Base-by-base conservation (phyloP, 2,329 filamentous ascomycete genomes). In the Pochonia chlamydosporia region DNA sequence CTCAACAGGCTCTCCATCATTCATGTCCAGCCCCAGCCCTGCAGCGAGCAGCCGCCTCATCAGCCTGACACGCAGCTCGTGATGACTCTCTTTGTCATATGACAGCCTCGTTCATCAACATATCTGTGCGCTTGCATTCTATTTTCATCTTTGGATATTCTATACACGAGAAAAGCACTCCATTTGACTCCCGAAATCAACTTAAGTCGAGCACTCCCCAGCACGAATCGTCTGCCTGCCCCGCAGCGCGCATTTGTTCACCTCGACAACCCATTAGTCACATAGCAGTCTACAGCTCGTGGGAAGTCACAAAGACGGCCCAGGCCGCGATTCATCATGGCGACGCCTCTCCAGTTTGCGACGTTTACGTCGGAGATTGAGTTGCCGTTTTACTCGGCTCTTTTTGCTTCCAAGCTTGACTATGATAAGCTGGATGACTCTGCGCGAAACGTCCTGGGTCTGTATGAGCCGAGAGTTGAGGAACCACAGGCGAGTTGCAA, bases 401-500 rank as follows among this genome's bases (percentile, higher is more conserved):
- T 99, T n/a, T 93, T 95, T 50, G 82, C 85, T 5, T 87, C 86
- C 55, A 99, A 99, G 71, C 89, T 99, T 63, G 90, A 97, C 65
- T 85, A 95, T 77, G 93, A 96, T 71, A 96, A 91, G 70, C 87
- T 99, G 44, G 88, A 96, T 71, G 92, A 95, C 66, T 95, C 91
- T 9, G 87, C 90, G 21, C 87, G 92, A 39, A 84, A 85, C 50
- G 78, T 97, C 3, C 76, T 95, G 25, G 93, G 93, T 4, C 71
- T 96, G 37, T 99, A 99, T 65, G 89, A 96, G 68, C 82, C 93
- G 55, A 85, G 86, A 37, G 74, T 82, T 36, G 85, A 89, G 56
- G 70, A 82, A 33, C 82, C 88, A 0, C 84, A 86, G 56, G 78
- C 85, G 46, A 93, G 88, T 56, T 89, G 87, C 65, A 87, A 85